These are phyloP conservation scores for Albugo candida DNA, from an alignment of 352 stramenopile genomes.

Conservation along the genomic window DNA sequence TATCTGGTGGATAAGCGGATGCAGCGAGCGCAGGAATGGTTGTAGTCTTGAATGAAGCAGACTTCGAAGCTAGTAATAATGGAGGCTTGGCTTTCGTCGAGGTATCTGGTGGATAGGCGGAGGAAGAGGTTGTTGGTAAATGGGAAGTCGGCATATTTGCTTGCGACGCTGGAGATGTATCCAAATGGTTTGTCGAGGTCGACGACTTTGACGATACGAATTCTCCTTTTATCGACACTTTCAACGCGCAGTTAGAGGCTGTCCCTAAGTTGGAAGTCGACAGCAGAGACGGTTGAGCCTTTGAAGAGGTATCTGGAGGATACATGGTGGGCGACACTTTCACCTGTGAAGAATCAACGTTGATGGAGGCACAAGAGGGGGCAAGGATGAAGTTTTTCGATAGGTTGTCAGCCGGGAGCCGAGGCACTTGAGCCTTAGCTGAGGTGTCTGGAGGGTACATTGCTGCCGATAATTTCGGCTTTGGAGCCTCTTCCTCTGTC, in stretches of 20 bases:
- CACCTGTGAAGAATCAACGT: not conserved
- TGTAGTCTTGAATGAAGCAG: slow-evolving; percentile 5
- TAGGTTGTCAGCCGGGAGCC: slow-evolving; percentile 1
- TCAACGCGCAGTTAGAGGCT: too few relatives aligned
- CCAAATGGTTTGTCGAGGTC: too few relatives aligned
- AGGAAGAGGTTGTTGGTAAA: not conserved
- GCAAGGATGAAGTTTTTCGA: too few relatives aligned
- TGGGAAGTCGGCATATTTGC: not conserved
- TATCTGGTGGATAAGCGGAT: slow-evolving; percentile 8
- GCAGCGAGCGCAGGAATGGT: slow-evolving; percentile 3
- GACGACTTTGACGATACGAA: too few relatives aligned
- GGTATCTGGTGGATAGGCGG: slow-evolving; percentile 14
- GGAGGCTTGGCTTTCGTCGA: slow-evolving; percentile 9
- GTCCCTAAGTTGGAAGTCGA: too few relatives aligned
- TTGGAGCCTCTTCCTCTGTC: not conserved
- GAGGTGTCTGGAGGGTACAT: slow-evolving; percentile 4
- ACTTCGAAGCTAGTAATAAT: slow-evolving; percentile 14
- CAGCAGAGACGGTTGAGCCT: too few relatives aligned
- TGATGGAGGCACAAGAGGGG: not conserved
- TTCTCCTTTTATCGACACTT: too few relatives aligned
- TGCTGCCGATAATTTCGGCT: not conserved
- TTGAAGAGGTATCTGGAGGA: slow-evolving; percentile 15
- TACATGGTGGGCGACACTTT: slow-evolving; percentile 8
- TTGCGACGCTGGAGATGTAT: too few relatives aligned
- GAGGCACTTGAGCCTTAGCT: slow-evolving; percentile 10